Evolutionary conservation across 176 grass and related monocot genomes (phyloP), one percentile per base, ranked within the genome.

Genomic region (Avena insularis): DNA sequence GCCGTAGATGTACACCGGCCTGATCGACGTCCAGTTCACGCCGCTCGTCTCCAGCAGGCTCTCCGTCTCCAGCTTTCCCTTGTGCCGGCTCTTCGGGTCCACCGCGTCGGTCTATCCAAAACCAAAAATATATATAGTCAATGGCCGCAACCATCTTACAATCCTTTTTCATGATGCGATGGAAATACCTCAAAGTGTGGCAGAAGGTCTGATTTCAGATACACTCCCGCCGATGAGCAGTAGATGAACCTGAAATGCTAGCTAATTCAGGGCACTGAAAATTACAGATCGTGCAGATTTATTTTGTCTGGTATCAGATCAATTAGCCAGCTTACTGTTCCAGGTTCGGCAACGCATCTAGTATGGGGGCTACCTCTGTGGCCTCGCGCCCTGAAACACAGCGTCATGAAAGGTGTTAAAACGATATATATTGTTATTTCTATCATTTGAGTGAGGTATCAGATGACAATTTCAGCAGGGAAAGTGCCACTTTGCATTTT

Each of bases 21-120:
- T 78, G 80, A 98, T 82, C 8, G 96, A 96, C 11, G 96, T 94
- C 96, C 96, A 96, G 83, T 98, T 98, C 38, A 98, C 90, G 82
- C 89, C 93, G 21, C 88, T 78, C 1, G 93, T 85, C 11, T 86
- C 84, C 65, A 98, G 68, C 54, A 94, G 81, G 85, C 86, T 96
- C 94, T 98, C 96, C 7, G 96, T 98, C 88, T 98, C 93, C 57
- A 98, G 96, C 87, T 98, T 98, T 49, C 96, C 96, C 88, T 98
- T 98, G 90, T 96, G 96, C 77, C 96, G 85, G 86, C 96, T 98
- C 49, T 98, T 98, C 10, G 96, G 93, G 91, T 98, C 96, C 29
- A 93, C 92, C 2, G 96, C 92, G 80, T 98, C 96, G 7, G 23
- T 85, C 96, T 98, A 48, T 36, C 25, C 25, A 47, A 59, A 8